Percentiles rank a stretch among this genome's conserved stretches.
These are phyloP conservation scores for Ampelocalamus luodianensis DNA, from an alignment of 176 grass and related monocot genomes.

Conservation along the genomic window DNA sequence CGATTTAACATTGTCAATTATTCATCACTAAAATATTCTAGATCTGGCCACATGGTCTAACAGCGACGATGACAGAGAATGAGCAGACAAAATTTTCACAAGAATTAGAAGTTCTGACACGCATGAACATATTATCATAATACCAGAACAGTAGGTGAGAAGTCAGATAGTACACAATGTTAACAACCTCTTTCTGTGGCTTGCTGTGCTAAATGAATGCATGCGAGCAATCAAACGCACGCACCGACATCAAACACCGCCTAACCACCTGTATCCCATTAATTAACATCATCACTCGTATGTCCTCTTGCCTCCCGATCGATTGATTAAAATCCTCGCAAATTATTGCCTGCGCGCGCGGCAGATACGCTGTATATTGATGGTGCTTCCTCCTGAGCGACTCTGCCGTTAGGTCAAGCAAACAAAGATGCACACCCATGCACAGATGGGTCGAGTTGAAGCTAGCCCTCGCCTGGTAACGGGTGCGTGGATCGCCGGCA, in stretches of 20 bases:
- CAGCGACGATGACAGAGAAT: no score
- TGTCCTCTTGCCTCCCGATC: not conserved
- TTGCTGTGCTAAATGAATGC: not conserved
- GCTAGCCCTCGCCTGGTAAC: not conserved
- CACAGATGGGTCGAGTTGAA: not conserved
- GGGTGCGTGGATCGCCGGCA: not conserved
- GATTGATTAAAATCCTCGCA: not conserved
- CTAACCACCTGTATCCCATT: slow-evolving; percentile 6
- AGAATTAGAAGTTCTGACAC: no score
- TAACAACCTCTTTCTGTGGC: not conserved
- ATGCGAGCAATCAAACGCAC: no score
- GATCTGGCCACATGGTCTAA: no score
- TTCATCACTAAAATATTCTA: no score
- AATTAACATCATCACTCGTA: not conserved
- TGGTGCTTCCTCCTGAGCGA: slow-evolving; percentile 30
- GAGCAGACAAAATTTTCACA: no score
- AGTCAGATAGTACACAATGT: no score
- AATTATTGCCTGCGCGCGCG: not conserved
- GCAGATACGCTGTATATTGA: not conserved
- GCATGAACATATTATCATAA: no score
- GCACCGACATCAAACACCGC: no score
- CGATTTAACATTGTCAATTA: no score
- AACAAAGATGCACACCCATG: slow-evolving; percentile 6
- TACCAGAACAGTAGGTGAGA: no score
- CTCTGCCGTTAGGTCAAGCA: not conserved